Percentiles rank a stretch among this genome's conserved stretches.
Evolutionary conservation across 352 stramenopile species (phyloP).

Genomic region (Phytophthora europaea): DNA sequence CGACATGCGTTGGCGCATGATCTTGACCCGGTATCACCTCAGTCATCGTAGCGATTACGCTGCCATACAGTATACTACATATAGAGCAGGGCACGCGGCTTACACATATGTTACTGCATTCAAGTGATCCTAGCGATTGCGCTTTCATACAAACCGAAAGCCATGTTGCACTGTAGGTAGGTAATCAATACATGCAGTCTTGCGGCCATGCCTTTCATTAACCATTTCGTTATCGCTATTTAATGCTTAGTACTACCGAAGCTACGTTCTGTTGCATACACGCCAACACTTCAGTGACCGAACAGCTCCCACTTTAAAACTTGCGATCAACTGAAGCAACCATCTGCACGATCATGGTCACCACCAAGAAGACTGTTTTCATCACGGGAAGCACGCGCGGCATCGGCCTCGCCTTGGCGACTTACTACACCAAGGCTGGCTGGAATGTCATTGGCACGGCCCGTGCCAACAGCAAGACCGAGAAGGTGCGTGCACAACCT

Average conservation of each 20-base stretch:
- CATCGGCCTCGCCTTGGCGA: constrained; percentile 50
- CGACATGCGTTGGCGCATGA: too few relatives aligned
- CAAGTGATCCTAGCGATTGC: background rate
- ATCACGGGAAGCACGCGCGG: constrained; percentile 57
- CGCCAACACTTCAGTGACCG: too few relatives aligned
- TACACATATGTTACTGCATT: too few relatives aligned
- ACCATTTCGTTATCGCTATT: too few relatives aligned
- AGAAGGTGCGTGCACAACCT: constrained; percentile 25
- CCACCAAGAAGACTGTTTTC: constrained; percentile 48
- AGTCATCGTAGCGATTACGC: constrained; percentile 11
- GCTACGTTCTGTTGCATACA: too few relatives aligned
- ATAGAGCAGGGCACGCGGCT: too few relatives aligned
- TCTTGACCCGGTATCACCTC: too few relatives aligned
- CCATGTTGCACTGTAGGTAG: background rate
- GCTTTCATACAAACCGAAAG: background rate
- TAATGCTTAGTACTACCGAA: too few relatives aligned
- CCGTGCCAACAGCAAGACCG: constrained; percentile 34
- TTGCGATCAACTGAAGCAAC: background rate
- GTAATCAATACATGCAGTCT: too few relatives aligned
- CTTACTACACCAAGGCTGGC: constrained; percentile 45
- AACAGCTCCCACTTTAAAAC: constrained; percentile 18
- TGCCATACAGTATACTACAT: constrained; percentile 3
- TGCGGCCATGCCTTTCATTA: too few relatives aligned
- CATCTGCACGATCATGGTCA: constrained; percentile 3
- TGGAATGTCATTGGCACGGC: constrained; percentile 51